Evolutionary conservation across 306 rosid genomes (phyloP).

Genomic region (Vachellia collinsii): DNA sequence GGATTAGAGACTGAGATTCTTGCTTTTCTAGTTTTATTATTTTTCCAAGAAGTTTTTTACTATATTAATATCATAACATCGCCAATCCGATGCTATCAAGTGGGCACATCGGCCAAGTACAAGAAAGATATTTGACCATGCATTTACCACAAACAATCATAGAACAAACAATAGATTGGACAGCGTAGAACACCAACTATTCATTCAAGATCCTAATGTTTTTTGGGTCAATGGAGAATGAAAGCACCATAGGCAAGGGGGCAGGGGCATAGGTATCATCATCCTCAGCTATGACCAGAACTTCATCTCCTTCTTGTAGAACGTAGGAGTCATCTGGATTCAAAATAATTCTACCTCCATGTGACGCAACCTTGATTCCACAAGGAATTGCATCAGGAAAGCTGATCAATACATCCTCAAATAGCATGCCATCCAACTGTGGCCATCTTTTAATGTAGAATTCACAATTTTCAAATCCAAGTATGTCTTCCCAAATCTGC

Average conservation of each 20-base stretch:
- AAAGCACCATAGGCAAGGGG: too few relatives aligned
- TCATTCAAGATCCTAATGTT: slow-evolving; percentile 33
- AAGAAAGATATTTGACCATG: slow-evolving; percentile 24
- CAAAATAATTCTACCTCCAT: slow-evolving; percentile 78
- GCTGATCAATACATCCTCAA: slow-evolving; percentile 76
- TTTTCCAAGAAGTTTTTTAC: neutral
- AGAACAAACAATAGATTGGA: neutral
- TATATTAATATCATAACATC: neutral
- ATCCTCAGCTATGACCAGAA: slow-evolving; percentile 90
- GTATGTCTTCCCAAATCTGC: slow-evolving; percentile 97
- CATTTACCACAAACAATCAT: slow-evolving; percentile 19
- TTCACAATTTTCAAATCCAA: slow-evolving; percentile 94
- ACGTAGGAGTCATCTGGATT: slow-evolving; percentile 85
- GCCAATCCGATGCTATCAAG: neutral
- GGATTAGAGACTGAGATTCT: neutral
- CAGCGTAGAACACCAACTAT: too few relatives aligned
- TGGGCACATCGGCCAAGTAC: neutral
- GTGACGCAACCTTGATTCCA: slow-evolving; percentile 83
- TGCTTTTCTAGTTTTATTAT: neutral
- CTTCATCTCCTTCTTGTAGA: slow-evolving; percentile 87
- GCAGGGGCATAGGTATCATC: slow-evolving; percentile 83
- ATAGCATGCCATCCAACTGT: slow-evolving; percentile 75
- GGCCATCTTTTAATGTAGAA: slow-evolving; percentile 96
- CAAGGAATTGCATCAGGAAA: slow-evolving; percentile 93
- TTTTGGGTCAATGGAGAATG: too few relatives aligned